Evolutionary conservation across 331 rosid genomes (phyloP).

Genomic region (Saraca asoca): DNA sequence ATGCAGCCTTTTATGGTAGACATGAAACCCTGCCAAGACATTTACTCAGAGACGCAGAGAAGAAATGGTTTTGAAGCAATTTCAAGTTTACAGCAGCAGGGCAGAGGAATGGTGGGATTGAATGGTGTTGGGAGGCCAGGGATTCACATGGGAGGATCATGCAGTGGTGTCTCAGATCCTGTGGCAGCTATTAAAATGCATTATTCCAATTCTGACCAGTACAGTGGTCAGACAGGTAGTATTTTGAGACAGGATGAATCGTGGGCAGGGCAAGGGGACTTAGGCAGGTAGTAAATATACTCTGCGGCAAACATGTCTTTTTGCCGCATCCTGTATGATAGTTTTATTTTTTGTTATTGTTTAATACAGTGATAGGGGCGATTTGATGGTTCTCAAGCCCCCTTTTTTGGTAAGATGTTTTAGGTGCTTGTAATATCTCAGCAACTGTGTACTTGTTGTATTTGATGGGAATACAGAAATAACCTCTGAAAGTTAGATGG

Average conservation of each 20-base stretch:
- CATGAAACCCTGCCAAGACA: constrained; percentile 61
- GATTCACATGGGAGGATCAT: constrained; percentile 67
- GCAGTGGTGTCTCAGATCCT: constrained; percentile 81
- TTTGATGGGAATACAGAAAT: constrained; percentile 68
- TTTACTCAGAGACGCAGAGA: constrained; percentile 65
- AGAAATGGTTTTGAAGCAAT: constrained; percentile 66
- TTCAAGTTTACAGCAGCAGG: constrained; percentile 75
- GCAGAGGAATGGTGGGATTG: constrained; percentile 73
- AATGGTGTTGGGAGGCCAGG: constrained; percentile 79
- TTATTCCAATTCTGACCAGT: constrained; percentile 70
- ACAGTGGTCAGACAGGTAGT: constrained; percentile 59
- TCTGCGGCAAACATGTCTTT: constrained; percentile 51
- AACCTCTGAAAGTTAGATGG: constrained; percentile 56
- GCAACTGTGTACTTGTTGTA: constrained; percentile 78
- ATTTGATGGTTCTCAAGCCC: constrained; percentile 47
- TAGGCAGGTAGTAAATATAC: constrained; percentile 67
- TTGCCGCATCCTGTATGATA: constrained; percentile 70
- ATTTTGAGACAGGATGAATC: constrained; percentile 64
- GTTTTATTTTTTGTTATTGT: constrained; percentile 48
- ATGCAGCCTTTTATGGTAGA: constrained; percentile 72
- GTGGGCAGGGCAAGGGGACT: constrained; percentile 73
- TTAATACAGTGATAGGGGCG: constrained; percentile 53
- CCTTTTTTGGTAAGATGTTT: constrained; percentile 55
- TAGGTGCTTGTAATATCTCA: constrained; percentile 72
- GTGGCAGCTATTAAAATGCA: constrained; percentile 94